These are phyloP conservation scores for Wickerhamiella australiensis DNA, from an alignment of 805 yeast species.

Conservation along the genomic window DNA sequence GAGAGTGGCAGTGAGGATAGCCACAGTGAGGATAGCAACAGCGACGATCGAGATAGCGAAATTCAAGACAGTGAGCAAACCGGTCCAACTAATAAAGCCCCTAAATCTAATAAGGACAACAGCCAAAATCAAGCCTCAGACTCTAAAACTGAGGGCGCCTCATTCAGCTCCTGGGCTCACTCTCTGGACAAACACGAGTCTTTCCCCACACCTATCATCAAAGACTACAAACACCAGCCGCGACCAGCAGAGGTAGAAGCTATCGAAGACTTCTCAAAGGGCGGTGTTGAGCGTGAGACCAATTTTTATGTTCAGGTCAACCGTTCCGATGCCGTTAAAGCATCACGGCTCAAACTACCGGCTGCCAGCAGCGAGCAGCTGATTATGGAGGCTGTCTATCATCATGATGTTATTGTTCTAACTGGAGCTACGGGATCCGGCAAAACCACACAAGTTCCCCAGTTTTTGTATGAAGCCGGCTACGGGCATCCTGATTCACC, in stretches of 20 bases:
- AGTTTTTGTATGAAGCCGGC: slow-evolving; percentile 85
- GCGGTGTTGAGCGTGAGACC: slow-evolving; percentile 32
- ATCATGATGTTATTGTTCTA: slow-evolving; percentile 76
- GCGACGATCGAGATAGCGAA: neutral
- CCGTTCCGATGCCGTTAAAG: slow-evolving; percentile 55
- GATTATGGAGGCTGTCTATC: slow-evolving; percentile 91
- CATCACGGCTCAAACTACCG: slow-evolving; percentile 60
- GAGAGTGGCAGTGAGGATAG: slow-evolving; percentile 18
- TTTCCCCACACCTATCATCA: slow-evolving; percentile 38
- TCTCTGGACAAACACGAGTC: slow-evolving; percentile 55
- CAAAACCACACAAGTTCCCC: slow-evolving; percentile 97
- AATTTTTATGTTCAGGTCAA: slow-evolving; percentile 51
- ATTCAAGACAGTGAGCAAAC: too few species aligned
- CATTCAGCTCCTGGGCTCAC: slow-evolving; percentile 84
- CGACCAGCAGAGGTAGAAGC: slow-evolving; percentile 65
- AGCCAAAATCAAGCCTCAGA: too few species aligned
- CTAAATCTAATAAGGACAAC: too few species aligned
- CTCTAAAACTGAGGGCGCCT: slow-evolving; percentile 36
- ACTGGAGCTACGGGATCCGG: slow-evolving; percentile 99
- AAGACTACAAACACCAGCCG: slow-evolving; percentile 41
- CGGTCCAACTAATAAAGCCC: too few species aligned
- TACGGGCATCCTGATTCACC: slow-evolving; percentile 53
- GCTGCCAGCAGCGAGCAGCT: slow-evolving; percentile 83
- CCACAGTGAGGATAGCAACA: slow-evolving; percentile 9
- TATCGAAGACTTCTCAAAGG: slow-evolving; percentile 29